Conservation (phyloP, 2,329 filamentous ascomycete genomes). For the Aureobasidium mangrovei region DNA sequence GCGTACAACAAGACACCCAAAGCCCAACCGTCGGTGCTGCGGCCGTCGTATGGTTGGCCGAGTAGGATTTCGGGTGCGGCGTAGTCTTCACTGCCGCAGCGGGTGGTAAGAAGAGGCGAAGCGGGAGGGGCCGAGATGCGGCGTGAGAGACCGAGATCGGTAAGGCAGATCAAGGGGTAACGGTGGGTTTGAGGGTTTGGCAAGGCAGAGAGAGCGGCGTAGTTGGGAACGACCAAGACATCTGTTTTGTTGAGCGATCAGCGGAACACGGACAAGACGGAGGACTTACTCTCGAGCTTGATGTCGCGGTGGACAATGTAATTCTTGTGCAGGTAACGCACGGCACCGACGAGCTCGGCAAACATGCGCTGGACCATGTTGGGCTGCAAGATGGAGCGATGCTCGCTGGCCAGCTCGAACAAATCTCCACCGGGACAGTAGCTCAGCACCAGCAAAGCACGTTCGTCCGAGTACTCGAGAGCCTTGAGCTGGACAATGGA, state of each 20-base stretch:
- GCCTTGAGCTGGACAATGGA: constrained; percentile 86
- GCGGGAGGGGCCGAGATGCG: constrained; percentile 64
- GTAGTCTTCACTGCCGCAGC: constrained; percentile 95
- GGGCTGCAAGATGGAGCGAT: constrained; percentile 59
- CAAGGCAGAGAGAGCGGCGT: constrained; percentile 51
- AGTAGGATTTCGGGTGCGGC: constrained; percentile 94
- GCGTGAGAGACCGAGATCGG: constrained; percentile 82
- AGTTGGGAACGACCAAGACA: constrained; percentile 77
- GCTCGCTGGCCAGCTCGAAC: constrained; percentile 78
- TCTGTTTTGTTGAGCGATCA: constrained; percentile 43
- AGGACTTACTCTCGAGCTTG: constrained; percentile 82
- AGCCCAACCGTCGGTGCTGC: constrained; percentile 88
- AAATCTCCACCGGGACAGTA: constrained; percentile 93
- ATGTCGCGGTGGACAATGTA: constrained; percentile 94
- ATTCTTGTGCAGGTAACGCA: constrained; percentile 74
- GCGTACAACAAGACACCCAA: constrained; percentile 89
- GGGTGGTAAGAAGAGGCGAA: constrained; percentile 81
- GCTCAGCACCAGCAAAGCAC: constrained; percentile 76
- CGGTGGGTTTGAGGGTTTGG: constrained; percentile 68
- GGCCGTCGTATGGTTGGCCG: constrained; percentile 88
- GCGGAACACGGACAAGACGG: not conserved
- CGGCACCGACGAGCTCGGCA: constrained; percentile 75
- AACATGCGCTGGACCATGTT: constrained; percentile 75
- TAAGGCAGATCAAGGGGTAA: constrained; percentile 76
- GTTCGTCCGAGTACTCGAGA: constrained; percentile 74